phyloP scores from a whole-genome alignment of 2,329 filamentous ascomycete species.

The Diaporthe vexans region DNA sequence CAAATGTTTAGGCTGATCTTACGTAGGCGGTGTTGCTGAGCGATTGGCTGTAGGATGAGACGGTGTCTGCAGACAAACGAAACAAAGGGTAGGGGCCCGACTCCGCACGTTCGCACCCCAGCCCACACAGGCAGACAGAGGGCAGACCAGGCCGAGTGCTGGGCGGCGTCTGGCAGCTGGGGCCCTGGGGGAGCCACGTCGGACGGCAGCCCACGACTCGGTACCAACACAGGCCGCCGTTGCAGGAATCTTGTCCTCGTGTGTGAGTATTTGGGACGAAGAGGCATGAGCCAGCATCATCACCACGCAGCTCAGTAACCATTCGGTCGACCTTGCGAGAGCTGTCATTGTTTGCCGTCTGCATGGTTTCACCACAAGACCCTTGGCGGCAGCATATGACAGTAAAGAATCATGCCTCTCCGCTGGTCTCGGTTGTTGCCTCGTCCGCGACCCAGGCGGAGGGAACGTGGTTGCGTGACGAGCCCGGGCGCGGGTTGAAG shows the following conservation, averaged over 20 bases:
- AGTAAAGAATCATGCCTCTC: slow-evolving; percentile 1
- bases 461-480: neutral
- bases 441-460: slow-evolving; percentile 17
- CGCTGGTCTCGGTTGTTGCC: slow-evolving; percentile 15
- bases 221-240: slow-evolving; percentile 15
- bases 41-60: slow-evolving; percentile 40
- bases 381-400: slow-evolving; percentile 28
- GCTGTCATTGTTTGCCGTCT: slow-evolving; percentile 14
- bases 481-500: neutral
- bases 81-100: slow-evolving; percentile 32
- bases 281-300: slow-evolving; percentile 21
- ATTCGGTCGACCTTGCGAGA: slow-evolving; percentile 30
- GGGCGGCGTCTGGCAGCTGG: neutral
- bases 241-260: slow-evolving; percentile 11
- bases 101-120: neutral
- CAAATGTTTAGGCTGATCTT: slow-evolving; percentile 30
- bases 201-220: slow-evolving; percentile 15
- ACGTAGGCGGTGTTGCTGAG: slow-evolving; percentile 32
- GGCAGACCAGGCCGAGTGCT: neutral
- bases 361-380: slow-evolving; percentile 31
- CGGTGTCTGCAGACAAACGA: slow-evolving; percentile 34
- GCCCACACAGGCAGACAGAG: neutral
- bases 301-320: neutral
- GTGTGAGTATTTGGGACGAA: slow-evolving; percentile 33
- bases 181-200: no score